Evolutionary conservation across 2,329 filamentous ascomycete genomes (phyloP).

Genomic region (Stemphylium lycopersici): DNA sequence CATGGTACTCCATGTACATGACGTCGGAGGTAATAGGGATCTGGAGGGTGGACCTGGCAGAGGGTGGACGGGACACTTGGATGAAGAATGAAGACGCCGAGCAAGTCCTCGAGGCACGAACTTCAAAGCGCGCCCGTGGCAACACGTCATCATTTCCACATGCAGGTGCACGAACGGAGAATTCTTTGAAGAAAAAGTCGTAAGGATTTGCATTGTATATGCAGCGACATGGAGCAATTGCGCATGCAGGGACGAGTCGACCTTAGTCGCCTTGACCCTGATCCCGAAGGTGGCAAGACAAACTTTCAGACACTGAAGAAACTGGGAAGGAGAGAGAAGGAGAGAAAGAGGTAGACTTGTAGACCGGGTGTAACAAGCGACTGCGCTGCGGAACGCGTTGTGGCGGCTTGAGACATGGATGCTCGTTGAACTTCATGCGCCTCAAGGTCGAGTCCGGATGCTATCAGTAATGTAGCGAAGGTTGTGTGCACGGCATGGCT

Average conservation of each 20-base stretch:
- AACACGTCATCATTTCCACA: slow-evolving; percentile 3
- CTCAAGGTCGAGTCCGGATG: slow-evolving; percentile 9
- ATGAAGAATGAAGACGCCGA: slow-evolving; percentile 10
- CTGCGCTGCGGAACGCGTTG: slow-evolving; percentile 3
- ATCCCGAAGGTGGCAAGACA: background rate
- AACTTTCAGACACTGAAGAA: slow-evolving; percentile 1
- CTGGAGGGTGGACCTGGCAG: background rate
- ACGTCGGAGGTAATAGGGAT: slow-evolving; percentile 16
- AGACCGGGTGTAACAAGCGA: background rate
- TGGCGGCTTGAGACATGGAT: slow-evolving; percentile 20
- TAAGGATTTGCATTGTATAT: slow-evolving; percentile 8
- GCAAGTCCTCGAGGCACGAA: slow-evolving; percentile 11
- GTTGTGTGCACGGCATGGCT: slow-evolving; percentile 12
- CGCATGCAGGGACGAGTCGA: slow-evolving; percentile 9
- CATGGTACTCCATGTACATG: slow-evolving; percentile 21
- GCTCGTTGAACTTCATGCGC: slow-evolving; percentile 16
- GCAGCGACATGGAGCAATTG: slow-evolving; percentile 13
- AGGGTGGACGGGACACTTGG: background rate
- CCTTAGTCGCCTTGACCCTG: slow-evolving; percentile 6
- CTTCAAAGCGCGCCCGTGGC: slow-evolving; percentile 4
- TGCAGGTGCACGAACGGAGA: slow-evolving; percentile 11
- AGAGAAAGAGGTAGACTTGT: background rate
- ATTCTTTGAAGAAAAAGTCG: background rate
- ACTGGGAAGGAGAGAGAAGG: background rate
- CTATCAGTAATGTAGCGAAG: background rate